A percentile compares a stretch with the other conserved stretches of the same genome.
Conservation (phyloP, 2,329 filamentous ascomycete species). For the Chrysoporthe cubensis region DNA sequence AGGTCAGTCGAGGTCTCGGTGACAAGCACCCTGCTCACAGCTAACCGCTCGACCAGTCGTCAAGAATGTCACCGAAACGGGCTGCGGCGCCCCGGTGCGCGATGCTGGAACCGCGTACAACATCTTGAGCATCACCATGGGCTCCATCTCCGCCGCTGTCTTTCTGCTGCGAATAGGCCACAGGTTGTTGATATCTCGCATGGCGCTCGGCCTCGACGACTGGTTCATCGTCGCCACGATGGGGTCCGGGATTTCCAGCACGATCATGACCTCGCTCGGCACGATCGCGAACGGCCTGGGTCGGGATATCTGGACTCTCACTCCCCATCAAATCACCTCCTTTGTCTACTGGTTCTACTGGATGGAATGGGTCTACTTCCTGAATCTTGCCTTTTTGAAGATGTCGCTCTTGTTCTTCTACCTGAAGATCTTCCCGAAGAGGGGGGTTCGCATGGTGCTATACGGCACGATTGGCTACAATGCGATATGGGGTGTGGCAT, state of each 20-base stretch:
- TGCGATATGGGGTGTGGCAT: slow-evolving; percentile 40
- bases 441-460: slow-evolving; percentile 19
- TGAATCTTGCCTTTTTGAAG: slow-evolving; percentile 26
- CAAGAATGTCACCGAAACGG: slow-evolving; percentile 27
- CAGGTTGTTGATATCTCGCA: slow-evolving; percentile 38
- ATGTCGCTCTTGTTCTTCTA: slow-evolving; percentile 28
- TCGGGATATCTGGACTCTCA: slow-evolving; percentile 31
- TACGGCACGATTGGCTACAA: slow-evolving; percentile 24
- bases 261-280: slow-evolving; percentile 38
- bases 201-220: slow-evolving; percentile 42
- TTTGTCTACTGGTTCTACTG: slow-evolving; percentile 50
- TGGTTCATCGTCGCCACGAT: slow-evolving; percentile 38
- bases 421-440: slow-evolving; percentile 27
- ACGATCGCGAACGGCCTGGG: slow-evolving; percentile 43
- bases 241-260: slow-evolving; percentile 36
- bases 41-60: slow-evolving; percentile 15
- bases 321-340: slow-evolving; percentile 28
- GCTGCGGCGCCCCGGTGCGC: slow-evolving; percentile 23
- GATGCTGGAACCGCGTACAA: slow-evolving; percentile 21
- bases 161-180: slow-evolving; percentile 44
- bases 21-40: neutral
- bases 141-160: slow-evolving; percentile 41
- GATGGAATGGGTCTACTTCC: slow-evolving; percentile 38
- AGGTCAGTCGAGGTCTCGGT: neutral
- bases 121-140: slow-evolving; percentile 32